These are phyloP conservation scores for Pulicaria dysenterica DNA, from an alignment of 129 eudicot species.

Conservation along the genomic window DNA sequence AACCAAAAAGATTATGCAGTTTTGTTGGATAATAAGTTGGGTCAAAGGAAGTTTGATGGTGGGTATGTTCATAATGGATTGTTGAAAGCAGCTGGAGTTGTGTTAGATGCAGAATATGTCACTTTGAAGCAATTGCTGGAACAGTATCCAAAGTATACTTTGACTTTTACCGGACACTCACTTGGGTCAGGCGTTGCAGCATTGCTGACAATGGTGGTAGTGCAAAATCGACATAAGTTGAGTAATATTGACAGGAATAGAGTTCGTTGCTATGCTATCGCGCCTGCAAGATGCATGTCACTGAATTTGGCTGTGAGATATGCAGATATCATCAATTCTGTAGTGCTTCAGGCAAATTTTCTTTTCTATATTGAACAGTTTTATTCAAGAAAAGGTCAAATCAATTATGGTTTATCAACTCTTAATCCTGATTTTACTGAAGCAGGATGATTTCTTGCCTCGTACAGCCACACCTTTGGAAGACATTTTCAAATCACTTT, in stretches of 20 bases:
- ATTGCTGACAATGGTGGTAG: slow-evolving; percentile 70
- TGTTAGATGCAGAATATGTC: slow-evolving; percentile 64
- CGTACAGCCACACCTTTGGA: slow-evolving; percentile 99
- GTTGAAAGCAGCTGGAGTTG: slow-evolving; percentile 78
- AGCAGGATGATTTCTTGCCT: slow-evolving; percentile 98
- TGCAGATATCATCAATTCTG: slow-evolving; percentile 88
- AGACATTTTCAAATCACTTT: slow-evolving; percentile 93
- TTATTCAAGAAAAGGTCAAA: background rate
- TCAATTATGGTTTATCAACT: background rate
- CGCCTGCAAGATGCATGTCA: slow-evolving; percentile 94
- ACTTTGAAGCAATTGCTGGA: slow-evolving; percentile 59
- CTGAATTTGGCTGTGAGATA: slow-evolving; percentile 90
- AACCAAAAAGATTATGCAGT: slow-evolving; percentile 80
- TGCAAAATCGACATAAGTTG: slow-evolving; percentile 63
- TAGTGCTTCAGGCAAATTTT: slow-evolving; percentile 88
- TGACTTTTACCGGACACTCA: slow-evolving; percentile 90
- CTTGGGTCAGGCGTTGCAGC: slow-evolving; percentile 98
- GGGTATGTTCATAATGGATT: slow-evolving; percentile 97
- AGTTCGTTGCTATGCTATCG: slow-evolving; percentile 84
- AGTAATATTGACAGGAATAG: slow-evolving; percentile 73
- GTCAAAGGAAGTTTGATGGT: slow-evolving; percentile 86
- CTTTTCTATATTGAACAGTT: background rate
- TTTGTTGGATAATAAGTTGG: slow-evolving; percentile 85
- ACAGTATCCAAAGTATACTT: slow-evolving; percentile 64
- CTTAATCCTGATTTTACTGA: slow-evolving; percentile 13